These are phyloP conservation scores for Neurospora terricola DNA, from an alignment of 495 filamentous ascomycete species.

Conservation along the genomic window DNA sequence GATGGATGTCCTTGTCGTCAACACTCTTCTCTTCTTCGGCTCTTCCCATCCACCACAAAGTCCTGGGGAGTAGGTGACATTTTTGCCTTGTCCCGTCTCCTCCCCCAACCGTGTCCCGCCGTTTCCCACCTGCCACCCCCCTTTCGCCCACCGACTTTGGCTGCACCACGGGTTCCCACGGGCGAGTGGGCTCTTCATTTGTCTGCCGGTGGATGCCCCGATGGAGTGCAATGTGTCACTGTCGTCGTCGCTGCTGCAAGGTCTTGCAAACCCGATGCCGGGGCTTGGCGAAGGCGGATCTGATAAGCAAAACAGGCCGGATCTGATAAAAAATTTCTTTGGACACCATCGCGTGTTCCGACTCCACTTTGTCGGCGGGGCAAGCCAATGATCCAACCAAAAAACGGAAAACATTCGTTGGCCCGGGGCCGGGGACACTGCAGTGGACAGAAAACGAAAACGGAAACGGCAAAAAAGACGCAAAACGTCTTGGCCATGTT, in stretches of 20 bases:
- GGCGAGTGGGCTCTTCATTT: not conserved
- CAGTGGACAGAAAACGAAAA: not conserved
- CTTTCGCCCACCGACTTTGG: not conserved
- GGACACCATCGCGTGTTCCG: not conserved
- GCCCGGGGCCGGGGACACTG: not conserved
- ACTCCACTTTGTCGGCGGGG: not conserved
- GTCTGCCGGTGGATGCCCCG: not conserved
- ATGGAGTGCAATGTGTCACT: not conserved
- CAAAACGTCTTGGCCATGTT: not conserved
- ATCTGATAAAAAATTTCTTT: conserved; percentile 14
- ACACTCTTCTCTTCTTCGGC: not conserved
- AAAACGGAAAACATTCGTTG: not conserved
- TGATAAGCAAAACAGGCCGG: conserved; percentile 12
- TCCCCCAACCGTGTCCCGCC: not conserved
- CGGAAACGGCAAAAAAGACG: not conserved
- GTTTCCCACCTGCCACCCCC: not conserved
- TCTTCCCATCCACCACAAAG: not conserved
- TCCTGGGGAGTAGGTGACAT: not conserved
- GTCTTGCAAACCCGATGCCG: conserved; percentile 7
- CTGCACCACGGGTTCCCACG: not conserved
- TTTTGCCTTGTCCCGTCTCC: not conserved
- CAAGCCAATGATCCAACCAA: not conserved
- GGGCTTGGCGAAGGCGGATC: conserved; percentile 15
- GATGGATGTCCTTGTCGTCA: not conserved
- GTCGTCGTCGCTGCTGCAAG: too few species aligned